phyloP scores from a whole-genome alignment of 306 rosid species.

The Pyrus betulifolia region DNA sequence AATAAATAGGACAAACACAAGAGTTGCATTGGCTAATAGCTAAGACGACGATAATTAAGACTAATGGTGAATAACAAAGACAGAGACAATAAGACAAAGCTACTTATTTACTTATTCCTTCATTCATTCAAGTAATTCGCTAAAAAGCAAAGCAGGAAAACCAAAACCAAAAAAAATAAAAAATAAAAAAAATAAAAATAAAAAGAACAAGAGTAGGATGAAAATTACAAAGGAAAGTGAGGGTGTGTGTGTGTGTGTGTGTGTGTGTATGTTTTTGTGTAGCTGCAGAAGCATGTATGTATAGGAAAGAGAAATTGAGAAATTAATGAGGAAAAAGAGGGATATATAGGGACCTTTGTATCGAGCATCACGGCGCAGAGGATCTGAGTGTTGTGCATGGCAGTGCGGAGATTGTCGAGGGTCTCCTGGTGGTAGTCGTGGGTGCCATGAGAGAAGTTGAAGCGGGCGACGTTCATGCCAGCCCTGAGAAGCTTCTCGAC shows the following conservation, averaged over 20 bases:
- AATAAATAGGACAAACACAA: not conserved
- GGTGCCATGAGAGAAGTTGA: slow-evolving; percentile 90
- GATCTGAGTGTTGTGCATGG: slow-evolving; percentile 75
- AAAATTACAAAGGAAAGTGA: not conserved
- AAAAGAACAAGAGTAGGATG: too few species aligned
- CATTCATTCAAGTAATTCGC: not conserved
- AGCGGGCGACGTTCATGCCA: slow-evolving; percentile 94
- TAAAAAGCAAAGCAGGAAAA: not conserved
- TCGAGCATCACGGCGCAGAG: slow-evolving; percentile 94
- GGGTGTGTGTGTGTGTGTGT: not conserved
- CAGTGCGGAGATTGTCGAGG: slow-evolving; percentile 66
- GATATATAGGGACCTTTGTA: slow-evolving; percentile 49
- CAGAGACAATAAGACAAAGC: not conserved
- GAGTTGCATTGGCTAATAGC: not conserved
- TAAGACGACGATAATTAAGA: not conserved
- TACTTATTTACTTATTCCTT: not conserved
- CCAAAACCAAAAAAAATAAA: not conserved
- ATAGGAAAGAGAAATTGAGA: not conserved
- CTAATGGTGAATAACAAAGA: not conserved
- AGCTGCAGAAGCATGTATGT: not conserved
- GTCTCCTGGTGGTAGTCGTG: slow-evolving; percentile 93
- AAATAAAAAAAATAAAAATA: too few species aligned
- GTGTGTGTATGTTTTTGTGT: not conserved
- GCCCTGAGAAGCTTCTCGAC: slow-evolving; percentile 74
- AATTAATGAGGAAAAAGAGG: not conserved